Evolutionary conservation across 495 filamentous ascomycete species (phyloP), one percentile per base, ranked within the genome.

Genomic region (Penicillium soppii): DNA sequence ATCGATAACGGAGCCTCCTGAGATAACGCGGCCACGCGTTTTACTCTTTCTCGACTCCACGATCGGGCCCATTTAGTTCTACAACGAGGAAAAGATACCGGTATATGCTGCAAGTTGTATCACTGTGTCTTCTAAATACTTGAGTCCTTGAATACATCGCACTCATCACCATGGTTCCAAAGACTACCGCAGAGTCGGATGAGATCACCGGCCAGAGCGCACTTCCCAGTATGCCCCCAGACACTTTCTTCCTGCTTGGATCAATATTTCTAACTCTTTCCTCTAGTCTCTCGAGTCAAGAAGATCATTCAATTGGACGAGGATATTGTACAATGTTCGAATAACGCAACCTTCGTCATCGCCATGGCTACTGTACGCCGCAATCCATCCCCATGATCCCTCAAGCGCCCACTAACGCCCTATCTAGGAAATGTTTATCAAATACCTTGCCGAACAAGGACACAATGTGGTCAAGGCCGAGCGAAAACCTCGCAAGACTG

Each of bases 291-390:
- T 12, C 82, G 92, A 48, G 87, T 97, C 40, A 96, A 95, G 67
- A 94, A 92, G 70, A 96, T 97, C 59, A 88, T 99, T 43, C 78
- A 82, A 13, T 77, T 90, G 15, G 94, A 99, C 69, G 85, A 87
- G 25, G 94, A 97, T 54, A 86, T 96, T 56, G 70, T 67, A 52
- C 78, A 84, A 65, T 92, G 90, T 66, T 95, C 91, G 33, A 95
- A 90, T 64, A 95, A 92, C 53, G 92, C 91, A 49, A 89, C 91
- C n/a, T 96, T 97, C 69, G 84, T 91, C 44, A 91, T 97, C 58
- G 91, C 92, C 10, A 78, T 95, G 46, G 94, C 94, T 44, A 90
- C 94, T 9, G 90, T 89, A 74, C 54, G 78, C 57, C 38, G 19
- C 22, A 20, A 30, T 23, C 19, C 27, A 17, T 15, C 15, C 26